Conservation (phyloP, 148 eudicot species). For the Rhododendron williamsianum region DNA sequence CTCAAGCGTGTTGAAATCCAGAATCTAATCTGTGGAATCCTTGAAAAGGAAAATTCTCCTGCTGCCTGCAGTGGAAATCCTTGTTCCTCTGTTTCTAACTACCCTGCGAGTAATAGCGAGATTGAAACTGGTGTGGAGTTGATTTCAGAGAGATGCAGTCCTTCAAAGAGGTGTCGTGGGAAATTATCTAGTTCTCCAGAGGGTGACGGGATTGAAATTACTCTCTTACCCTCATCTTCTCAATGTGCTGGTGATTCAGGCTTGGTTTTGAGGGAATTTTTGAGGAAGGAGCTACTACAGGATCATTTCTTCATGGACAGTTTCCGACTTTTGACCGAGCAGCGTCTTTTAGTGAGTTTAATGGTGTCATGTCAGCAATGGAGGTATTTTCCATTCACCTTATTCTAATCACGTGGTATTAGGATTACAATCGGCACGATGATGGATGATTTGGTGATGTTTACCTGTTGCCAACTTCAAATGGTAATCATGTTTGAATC, state of each 20-base stretch:
- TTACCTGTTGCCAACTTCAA: background rate
- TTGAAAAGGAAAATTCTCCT: constrained; percentile 34
- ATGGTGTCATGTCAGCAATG: constrained; percentile 34
- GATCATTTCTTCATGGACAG: constrained; percentile 27
- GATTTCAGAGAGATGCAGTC: constrained; percentile 35
- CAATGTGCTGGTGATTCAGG: constrained; percentile 36
- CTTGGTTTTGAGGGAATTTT: constrained; percentile 41
- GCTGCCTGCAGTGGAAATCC: constrained; percentile 28
- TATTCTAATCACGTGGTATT: background rate
- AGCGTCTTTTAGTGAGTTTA: constrained; percentile 31
- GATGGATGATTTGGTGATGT: constrained; percentile 5
- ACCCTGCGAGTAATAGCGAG: constrained; percentile 21
- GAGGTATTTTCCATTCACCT: constrained; percentile 32
- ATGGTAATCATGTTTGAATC: constrained; percentile 12
- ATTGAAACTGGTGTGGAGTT: constrained; percentile 38
- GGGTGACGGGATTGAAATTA: constrained; percentile 47
- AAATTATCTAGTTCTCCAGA: constrained; percentile 32
- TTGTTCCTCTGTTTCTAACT: constrained; percentile 15
- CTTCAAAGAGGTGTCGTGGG: constrained; percentile 30
- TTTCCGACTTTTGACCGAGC: constrained; percentile 31
- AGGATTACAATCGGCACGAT: background rate
- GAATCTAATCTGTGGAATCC: constrained; percentile 61
- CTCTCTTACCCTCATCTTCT: constrained; percentile 38
- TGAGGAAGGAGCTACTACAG: constrained; percentile 33
- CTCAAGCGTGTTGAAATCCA: constrained; percentile 68